A percentile compares a stretch with the other conserved stretches of the same genome.
Conservation (phyloP, 495 filamentous ascomycete species). For the Ramalina peruviana region DNA sequence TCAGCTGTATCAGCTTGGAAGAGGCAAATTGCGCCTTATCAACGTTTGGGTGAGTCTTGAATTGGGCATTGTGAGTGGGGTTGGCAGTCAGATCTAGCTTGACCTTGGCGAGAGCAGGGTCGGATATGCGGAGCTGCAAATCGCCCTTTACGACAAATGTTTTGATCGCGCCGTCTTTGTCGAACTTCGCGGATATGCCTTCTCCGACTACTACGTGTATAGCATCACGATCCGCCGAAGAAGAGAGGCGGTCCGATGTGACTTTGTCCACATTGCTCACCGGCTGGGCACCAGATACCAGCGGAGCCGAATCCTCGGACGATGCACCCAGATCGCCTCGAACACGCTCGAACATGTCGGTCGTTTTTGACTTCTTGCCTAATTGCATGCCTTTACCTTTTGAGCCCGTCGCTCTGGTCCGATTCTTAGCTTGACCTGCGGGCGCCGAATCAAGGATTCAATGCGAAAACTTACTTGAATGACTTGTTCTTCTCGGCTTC, state of each 20-base stretch:
- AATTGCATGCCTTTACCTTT: slow-evolving; percentile 98
- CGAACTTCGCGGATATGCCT: slow-evolving; percentile 71
- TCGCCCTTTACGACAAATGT: slow-evolving; percentile 82
- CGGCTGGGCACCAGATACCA: slow-evolving; percentile 54
- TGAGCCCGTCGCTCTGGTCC: slow-evolving; percentile 42
- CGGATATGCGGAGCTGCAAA: slow-evolving; percentile 74
- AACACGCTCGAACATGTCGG: slow-evolving; percentile 93
- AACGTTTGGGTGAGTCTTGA: slow-evolving; percentile 89
- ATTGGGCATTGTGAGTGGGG: slow-evolving; percentile 65
- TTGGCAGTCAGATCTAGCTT: slow-evolving; percentile 66
- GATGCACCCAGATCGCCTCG: slow-evolving; percentile 71
- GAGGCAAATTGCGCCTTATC: slow-evolving; percentile 72
- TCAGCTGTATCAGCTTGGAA: slow-evolving; percentile 67
- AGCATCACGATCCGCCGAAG: slow-evolving; percentile 58
- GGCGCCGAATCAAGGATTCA: not conserved
- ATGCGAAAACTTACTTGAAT: slow-evolving; percentile 43
- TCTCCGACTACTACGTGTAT: slow-evolving; percentile 81
- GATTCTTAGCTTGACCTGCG: slow-evolving; percentile 7
- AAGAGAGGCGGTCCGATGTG: slow-evolving; percentile 44
- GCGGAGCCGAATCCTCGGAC: slow-evolving; percentile 58
- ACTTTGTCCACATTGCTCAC: slow-evolving; percentile 39
- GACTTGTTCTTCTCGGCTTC: slow-evolving; percentile 94
- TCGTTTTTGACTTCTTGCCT: slow-evolving; percentile 93
- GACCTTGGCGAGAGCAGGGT: slow-evolving; percentile 74
- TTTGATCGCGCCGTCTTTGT: slow-evolving; percentile 70